Base-by-base conservation (phyloP, 768 basidiomycete genomes). In the Mycena alexandri region DNA sequence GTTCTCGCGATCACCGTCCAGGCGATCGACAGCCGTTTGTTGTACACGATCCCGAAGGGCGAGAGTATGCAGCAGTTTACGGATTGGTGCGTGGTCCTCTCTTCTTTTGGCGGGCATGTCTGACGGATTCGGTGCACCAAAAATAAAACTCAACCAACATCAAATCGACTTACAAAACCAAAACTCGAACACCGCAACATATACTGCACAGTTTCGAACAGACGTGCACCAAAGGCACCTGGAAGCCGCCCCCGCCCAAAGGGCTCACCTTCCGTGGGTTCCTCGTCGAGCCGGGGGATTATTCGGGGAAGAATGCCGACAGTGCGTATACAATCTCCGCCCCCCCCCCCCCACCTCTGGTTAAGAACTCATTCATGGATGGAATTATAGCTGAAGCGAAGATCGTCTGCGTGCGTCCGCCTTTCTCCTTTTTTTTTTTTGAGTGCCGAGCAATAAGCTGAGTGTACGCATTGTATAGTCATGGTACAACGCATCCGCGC, bases 251-350 rank as follows among this genome's bases (percentile, higher is more conserved):
- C 8, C 57, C 24, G 4, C 44, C 43, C 2, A 8, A n/a, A 10
- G 58, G 47, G 3, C 52, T 60, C 13, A 17, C 42, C 0, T 66
- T 38, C 44, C 58, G 57, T 14, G 65, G 65, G 6, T 60, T 38
- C 10, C 53, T 66, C 8, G 44, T 60, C 33, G 33, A 66, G 33
- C 57, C 57, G 17, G 65, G 65, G 14, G 58, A 66, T 61, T 66
- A 38, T 22, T 53, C 50, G 43, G 65, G 65, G 52, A 53, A 60
- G 22, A 24, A 60, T n/a, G 29, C 36, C 1, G 58, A 53, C 19
- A 53, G 65, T 61, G 46, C 34, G 65, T 54, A 33, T 42, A 9
- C 36, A 38, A 5, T n/a, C 16, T 16, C 16, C n/a, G n/a, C n/a
- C n/a, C n/a, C n/a, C n/a, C n/a, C n/a, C n/a, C n/a, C 22, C 24